A percentile compares a stretch with the other conserved stretches of the same genome.
These are phyloP conservation scores for Liriodendron chinense DNA, from an alignment of 164 flowering plant species.

Conservation along the genomic window DNA sequence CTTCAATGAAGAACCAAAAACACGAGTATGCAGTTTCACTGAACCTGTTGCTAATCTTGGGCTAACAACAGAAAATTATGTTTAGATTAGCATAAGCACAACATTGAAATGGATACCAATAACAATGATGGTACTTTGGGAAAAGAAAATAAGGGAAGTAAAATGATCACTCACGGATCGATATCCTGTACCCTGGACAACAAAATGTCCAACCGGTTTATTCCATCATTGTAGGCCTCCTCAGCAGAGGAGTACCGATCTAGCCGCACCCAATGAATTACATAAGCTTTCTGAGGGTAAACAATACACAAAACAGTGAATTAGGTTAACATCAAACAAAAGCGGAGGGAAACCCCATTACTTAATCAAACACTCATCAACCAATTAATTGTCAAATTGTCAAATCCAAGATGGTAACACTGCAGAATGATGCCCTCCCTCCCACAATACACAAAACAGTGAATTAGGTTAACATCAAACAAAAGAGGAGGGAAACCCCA, in stretches of 20 bases:
- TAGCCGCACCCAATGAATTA: constrained; percentile 86
- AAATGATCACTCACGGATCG: constrained; percentile 53
- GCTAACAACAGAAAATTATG: constrained; percentile 34
- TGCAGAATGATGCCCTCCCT: not conserved
- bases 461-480: not conserved
- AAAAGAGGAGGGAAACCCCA: not conserved
- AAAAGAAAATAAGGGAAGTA: not conserved
- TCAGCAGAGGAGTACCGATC: constrained; percentile 63
- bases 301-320: constrained; percentile 4
- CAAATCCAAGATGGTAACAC: not conserved
- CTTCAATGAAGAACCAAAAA: constrained; percentile 59
- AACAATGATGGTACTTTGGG: not conserved
- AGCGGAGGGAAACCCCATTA: not conserved
- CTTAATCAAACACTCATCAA: not conserved
- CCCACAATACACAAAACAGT: constrained; percentile 5
- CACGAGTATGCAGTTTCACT: constrained; percentile 51
- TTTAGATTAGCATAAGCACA: constrained; percentile 2
- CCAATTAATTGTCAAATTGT: not conserved
- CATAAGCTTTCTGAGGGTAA: constrained; percentile 72
- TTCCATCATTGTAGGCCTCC: constrained; percentile 74
- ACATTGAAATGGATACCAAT: not conserved
- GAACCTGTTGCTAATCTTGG: constrained; percentile 75
- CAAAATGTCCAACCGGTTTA: constrained; percentile 50
- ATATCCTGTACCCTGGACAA: constrained; percentile 67
- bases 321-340: not conserved